Evolutionary conservation across 2,329 filamentous ascomycete genomes (phyloP), one percentile per base, ranked within the genome.

Genomic region (Dryadomyces quercivorus): DNA sequence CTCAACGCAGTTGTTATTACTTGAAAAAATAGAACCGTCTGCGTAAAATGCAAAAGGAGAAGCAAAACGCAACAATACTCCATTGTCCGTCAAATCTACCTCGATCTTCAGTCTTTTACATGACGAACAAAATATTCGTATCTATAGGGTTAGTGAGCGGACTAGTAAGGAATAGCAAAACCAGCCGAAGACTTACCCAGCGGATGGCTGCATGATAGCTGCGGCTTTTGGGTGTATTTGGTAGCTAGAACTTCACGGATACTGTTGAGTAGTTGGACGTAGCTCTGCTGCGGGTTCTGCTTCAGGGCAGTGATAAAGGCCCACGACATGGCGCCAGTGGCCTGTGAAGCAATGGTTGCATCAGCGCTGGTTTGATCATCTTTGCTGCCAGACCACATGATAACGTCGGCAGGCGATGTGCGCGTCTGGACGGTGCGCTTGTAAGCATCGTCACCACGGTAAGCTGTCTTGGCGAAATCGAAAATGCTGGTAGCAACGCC

Each of bases 351-450:
- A 61, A 97, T 96, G 31, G 83, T 87, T 13, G 93, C 91, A 68
- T 98, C 93, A 71, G 89, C 87, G 56, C 90, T 95, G 61, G 93
- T 98, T 71, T 97, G 93, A 58, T 85, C 82, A 66, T 98, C 93
- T 71, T 95, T 96, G 73, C 88, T 94, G 55, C 93, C 93, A 58
- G 88, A 95, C 86, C 91, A 95, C 88, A 96, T 95, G 66, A 98
- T 82, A 36, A 98, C 93, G 69, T 98, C 93, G 44, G 93, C 93
- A 1, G 91, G 85, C 54, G 86, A 93, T 16, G 93, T 97, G 73
- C 94, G 94, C 45, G 92, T 97, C 61, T 86, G 80, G 66, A 88
- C 77, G 59, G 91, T 88, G 67, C 82, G 84, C 70, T 94, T 79
- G 18, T 85, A 84, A 40, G 85, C 81, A 61, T 93, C 84, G 51